phyloP scores from a whole-genome alignment of 345 rosid species.

The Pistacia atlantica region DNA sequence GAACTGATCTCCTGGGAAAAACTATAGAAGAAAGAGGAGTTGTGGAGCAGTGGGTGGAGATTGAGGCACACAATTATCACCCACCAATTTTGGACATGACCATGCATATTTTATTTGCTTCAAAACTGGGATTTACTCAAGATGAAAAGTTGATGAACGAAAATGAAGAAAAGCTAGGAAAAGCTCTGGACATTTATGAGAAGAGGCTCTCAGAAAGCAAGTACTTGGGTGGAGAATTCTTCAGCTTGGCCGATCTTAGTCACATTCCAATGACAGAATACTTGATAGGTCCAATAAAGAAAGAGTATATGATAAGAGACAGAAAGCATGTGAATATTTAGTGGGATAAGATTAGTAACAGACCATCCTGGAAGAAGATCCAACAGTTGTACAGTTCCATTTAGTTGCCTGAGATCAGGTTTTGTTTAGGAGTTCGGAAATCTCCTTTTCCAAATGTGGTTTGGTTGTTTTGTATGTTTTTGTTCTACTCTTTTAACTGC shows the following conservation, averaged over 20 bases:
- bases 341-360: slow-evolving; percentile 68
- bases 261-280: slow-evolving; percentile 62
- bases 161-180: slow-evolving; percentile 57
- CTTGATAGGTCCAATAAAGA: slow-evolving; percentile 54
- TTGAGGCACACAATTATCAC: slow-evolving; percentile 56
- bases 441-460: too few relatives aligned
- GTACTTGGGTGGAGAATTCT: slow-evolving; percentile 70
- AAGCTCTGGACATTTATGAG: slow-evolving; percentile 61
- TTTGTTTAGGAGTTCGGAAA: too few relatives aligned
- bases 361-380: slow-evolving; percentile 67
- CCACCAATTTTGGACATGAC: slow-evolving; percentile 48
- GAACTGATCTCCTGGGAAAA: slow-evolving; percentile 44
- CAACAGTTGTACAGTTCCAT: slow-evolving; percentile 27
- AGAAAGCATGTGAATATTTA: slow-evolving; percentile 63
- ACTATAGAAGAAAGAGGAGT: slow-evolving; percentile 51
- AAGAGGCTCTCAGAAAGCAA: slow-evolving; percentile 58
- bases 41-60: slow-evolving; percentile 75
- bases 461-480: too few relatives aligned
- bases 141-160: slow-evolving; percentile 55
- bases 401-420: too few relatives aligned
- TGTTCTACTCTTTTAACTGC: too few relatives aligned
- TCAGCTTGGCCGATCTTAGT: slow-evolving; percentile 71
- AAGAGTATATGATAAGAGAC: slow-evolving; percentile 51
- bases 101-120: slow-evolving; percentile 43
- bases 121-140: slow-evolving; percentile 40